Conservation (phyloP, 805 yeast species). For the Candida fluviatilis region DNA sequence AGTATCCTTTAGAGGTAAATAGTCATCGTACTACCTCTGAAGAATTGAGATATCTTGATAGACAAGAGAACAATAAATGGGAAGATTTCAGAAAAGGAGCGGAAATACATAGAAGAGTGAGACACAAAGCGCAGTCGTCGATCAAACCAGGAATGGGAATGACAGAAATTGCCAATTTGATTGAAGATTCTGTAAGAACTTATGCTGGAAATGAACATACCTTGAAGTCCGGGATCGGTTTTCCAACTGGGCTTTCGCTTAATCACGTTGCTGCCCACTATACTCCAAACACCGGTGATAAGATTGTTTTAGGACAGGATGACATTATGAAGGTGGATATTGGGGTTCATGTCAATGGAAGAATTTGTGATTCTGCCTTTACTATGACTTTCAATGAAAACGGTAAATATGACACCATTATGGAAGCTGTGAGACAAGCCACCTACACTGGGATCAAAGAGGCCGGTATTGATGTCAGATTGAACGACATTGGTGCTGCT, state of each 20-base stretch:
- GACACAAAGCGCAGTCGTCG: constrained; percentile 68
- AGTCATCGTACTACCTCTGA: constrained; percentile 77
- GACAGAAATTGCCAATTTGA: constrained; percentile 83
- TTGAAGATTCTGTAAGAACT: constrained; percentile 80
- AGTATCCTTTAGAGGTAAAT: constrained; percentile 64
- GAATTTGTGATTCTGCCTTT: constrained; percentile 91
- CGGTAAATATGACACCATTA: constrained; percentile 65
- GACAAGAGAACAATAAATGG: constrained; percentile 60
- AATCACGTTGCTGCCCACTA: constrained; percentile 97
- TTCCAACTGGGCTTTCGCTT: constrained; percentile 95
- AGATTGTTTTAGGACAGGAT: constrained; percentile 69
- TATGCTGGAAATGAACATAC: constrained; percentile 65
- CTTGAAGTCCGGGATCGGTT: constrained; percentile 82
- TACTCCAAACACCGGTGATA: constrained; percentile 95
- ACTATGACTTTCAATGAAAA: constrained; percentile 78
- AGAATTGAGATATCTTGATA: constrained; percentile 76
- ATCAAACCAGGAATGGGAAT: constrained; percentile 90
- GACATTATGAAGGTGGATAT: constrained; percentile 97
- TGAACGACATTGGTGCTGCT: constrained; percentile 93
- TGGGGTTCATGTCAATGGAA: constrained; percentile 95
- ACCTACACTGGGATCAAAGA: constrained; percentile 90
- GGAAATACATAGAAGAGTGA: constrained; percentile 89
- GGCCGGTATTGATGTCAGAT: constrained; percentile 93
- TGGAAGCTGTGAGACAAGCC: constrained; percentile 86
- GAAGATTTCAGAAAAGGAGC: constrained; percentile 94